Conservation (phyloP, 2,329 filamentous ascomycete genomes). For the Calonectria honghensis region DNA sequence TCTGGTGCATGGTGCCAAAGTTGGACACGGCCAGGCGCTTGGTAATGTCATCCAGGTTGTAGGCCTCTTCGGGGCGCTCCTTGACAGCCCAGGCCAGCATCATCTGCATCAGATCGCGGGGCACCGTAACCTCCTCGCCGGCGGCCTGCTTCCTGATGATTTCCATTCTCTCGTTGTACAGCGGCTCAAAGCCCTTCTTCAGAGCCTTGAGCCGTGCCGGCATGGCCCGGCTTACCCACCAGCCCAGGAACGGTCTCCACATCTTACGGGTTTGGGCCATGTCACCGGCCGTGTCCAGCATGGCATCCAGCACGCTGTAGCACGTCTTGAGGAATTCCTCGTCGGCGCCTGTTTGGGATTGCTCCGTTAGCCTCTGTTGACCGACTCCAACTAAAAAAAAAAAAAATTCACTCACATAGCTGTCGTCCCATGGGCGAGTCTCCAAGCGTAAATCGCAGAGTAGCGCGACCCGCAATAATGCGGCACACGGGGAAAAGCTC, state of each 20-base stretch:
- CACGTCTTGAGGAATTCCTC: slow-evolving; percentile 59
- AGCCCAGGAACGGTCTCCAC: slow-evolving; percentile 51
- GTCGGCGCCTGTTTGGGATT: slow-evolving; percentile 54
- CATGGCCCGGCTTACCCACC: slow-evolving; percentile 55
- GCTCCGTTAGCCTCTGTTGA: background rate
- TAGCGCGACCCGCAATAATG: slow-evolving; percentile 58
- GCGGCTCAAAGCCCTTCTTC: slow-evolving; percentile 42
- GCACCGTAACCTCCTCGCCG: slow-evolving; percentile 35
- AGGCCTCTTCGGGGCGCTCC: slow-evolving; percentile 61
- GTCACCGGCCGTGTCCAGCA: slow-evolving; percentile 28
- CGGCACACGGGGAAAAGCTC: slow-evolving; percentile 54
- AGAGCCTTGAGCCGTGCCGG: slow-evolving; percentile 54
- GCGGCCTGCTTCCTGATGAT: slow-evolving; percentile 43
- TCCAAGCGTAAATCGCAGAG: slow-evolving; percentile 59
- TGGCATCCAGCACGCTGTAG: slow-evolving; percentile 57
- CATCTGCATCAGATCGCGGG: slow-evolving; percentile 64
- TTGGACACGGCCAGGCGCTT: slow-evolving; percentile 28
- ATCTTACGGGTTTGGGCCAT: slow-evolving; percentile 24
- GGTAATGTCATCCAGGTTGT: slow-evolving; percentile 20
- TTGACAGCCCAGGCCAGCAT: slow-evolving; percentile 63
- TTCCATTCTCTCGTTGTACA: slow-evolving; percentile 36
- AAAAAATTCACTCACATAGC: slow-evolving; percentile 54
- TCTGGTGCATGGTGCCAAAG: slow-evolving; percentile 31
- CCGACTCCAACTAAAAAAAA: background rate
- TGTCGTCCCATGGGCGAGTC: slow-evolving; percentile 35